phyloP scores from a whole-genome alignment of 2,329 filamentous ascomycete species.

The Sphaerulina musiva region DNA sequence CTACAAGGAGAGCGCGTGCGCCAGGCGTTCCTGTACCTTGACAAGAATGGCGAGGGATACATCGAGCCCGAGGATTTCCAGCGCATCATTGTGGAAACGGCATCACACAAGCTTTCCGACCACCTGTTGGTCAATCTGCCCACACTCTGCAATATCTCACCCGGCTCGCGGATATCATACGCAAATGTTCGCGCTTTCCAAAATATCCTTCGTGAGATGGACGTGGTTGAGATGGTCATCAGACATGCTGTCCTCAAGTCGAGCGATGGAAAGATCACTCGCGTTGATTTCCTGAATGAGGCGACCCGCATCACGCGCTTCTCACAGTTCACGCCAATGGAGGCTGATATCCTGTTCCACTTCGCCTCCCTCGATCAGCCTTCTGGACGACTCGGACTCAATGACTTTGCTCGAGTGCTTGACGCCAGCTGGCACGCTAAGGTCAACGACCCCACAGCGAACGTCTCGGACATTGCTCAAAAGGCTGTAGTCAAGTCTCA shows the following conservation, averaged over 20 bases:
- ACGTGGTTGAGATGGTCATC: conserved; percentile 88
- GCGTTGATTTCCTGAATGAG: conserved; percentile 89
- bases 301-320: conserved; percentile 86
- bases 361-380: conserved; percentile 90
- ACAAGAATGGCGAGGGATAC: conserved; percentile 86
- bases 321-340: conserved; percentile 95
- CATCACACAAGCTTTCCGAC: conserved; percentile 93
- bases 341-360: conserved; percentile 97
- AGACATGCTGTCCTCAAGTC: conserved; percentile 79
- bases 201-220: conserved; percentile 97
- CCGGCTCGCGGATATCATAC: conserved; percentile 90
- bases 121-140: conserved; percentile 86
- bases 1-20: conserved; percentile 92
- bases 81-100: conserved; percentile 88
- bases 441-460: conserved; percentile 38
- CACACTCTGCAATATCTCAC: conserved; percentile 89
- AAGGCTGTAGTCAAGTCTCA: conserved; percentile 52
- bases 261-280: conserved; percentile 83
- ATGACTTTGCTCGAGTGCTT: conserved; percentile 89
- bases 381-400: conserved; percentile 72
- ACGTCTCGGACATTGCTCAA: conserved; percentile 45
- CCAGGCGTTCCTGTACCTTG: conserved; percentile 88
- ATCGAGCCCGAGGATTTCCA: conserved; percentile 95
- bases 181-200: conserved; percentile 96
- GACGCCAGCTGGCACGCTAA: conserved; percentile 80